A percentile compares a stretch with the other conserved stretches of the same genome.
Evolutionary conservation across 768 basidiomycete species (phyloP).

Genomic region (Rickenella mellea): DNA sequence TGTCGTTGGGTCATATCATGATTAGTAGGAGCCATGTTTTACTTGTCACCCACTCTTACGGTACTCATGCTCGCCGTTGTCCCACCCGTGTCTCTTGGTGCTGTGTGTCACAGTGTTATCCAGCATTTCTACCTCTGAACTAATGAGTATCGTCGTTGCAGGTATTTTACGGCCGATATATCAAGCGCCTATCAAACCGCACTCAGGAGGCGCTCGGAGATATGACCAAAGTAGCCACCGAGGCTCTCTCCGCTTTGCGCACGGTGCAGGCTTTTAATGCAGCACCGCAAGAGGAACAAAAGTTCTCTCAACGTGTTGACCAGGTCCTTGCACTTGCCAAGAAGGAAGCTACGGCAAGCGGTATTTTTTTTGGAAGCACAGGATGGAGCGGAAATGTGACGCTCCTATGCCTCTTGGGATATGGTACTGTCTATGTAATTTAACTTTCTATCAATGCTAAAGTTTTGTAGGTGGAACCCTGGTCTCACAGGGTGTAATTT

Average conservation of each 20-base stretch:
- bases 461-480: conserved; percentile 67
- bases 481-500: conserved; percentile 79
- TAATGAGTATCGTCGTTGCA: conserved; percentile 21
- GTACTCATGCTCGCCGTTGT: conserved; percentile 89
- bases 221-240: conserved; percentile 69
- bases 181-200: conserved; percentile 82
- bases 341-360: conserved; percentile 84
- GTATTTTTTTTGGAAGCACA: conserved; percentile 87
- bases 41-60: conserved; percentile 81
- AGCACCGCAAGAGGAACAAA: conserved; percentile 59
- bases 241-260: conserved; percentile 77
- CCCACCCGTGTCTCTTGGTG: conserved; percentile 77
- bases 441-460: conserved; percentile 1
- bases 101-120: conserved; percentile 40
- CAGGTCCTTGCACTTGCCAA: conserved; percentile 65
- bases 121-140: conserved; percentile 3
- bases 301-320: conserved; percentile 61
- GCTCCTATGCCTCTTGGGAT: conserved; percentile 78
- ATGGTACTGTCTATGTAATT: conserved; percentile 43
- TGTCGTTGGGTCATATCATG: neutral
- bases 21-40: conserved; percentile 90
- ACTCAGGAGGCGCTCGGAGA: conserved; percentile 95
- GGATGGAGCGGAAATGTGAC: conserved; percentile 94
- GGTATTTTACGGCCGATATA: conserved; percentile 94
- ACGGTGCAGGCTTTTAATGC: conserved; percentile 93